Conservation (phyloP, 352 stramenopile genomes). For the Phytophthora lateralis region DNA sequence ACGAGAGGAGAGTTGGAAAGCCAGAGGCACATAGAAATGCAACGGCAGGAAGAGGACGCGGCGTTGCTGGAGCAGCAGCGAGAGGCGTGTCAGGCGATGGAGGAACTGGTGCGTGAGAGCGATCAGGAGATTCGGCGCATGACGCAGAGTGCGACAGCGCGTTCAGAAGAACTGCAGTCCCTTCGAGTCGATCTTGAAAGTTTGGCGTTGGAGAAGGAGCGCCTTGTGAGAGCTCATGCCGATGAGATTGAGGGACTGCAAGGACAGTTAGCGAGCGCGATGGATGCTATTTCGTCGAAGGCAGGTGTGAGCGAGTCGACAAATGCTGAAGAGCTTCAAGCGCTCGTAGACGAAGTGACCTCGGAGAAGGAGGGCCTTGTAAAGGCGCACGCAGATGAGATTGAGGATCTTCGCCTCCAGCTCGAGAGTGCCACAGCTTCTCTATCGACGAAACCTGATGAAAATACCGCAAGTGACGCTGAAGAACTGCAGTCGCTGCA, state of each 20-base stretch:
- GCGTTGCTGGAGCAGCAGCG: slow-evolving; percentile 45
- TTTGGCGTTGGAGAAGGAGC: slow-evolving; percentile 29
- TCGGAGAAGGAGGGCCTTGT: slow-evolving; percentile 16
- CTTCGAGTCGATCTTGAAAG: slow-evolving; percentile 32
- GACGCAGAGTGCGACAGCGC: slow-evolving; percentile 30
- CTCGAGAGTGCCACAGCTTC: not conserved
- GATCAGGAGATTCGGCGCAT: slow-evolving; percentile 53
- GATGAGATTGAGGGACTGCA: slow-evolving; percentile 35
- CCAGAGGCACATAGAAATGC: slow-evolving; percentile 28
- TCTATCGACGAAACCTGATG: not conserved
- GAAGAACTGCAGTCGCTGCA: slow-evolving; percentile 34
- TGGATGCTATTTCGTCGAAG: slow-evolving; percentile 18
- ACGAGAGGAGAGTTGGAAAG: slow-evolving; percentile 39
- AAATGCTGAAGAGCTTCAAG: slow-evolving; percentile 15
- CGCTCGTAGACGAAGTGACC: slow-evolving; percentile 14
- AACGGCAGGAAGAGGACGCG: slow-evolving; percentile 46
- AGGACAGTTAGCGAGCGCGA: slow-evolving; percentile 31
- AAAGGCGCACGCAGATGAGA: slow-evolving; percentile 4
- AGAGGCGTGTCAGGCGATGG: slow-evolving; percentile 50
- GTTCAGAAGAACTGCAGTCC: slow-evolving; percentile 39
- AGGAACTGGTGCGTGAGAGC: slow-evolving; percentile 43
- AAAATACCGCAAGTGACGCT: slow-evolving; percentile 23
- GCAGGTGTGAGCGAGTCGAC: not conserved
- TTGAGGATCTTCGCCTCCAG: slow-evolving; percentile 8
- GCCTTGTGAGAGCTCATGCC: slow-evolving; percentile 18